phyloP scores from a whole-genome alignment of 257 asterid genomes.

The Gynochthodes officinalis region DNA sequence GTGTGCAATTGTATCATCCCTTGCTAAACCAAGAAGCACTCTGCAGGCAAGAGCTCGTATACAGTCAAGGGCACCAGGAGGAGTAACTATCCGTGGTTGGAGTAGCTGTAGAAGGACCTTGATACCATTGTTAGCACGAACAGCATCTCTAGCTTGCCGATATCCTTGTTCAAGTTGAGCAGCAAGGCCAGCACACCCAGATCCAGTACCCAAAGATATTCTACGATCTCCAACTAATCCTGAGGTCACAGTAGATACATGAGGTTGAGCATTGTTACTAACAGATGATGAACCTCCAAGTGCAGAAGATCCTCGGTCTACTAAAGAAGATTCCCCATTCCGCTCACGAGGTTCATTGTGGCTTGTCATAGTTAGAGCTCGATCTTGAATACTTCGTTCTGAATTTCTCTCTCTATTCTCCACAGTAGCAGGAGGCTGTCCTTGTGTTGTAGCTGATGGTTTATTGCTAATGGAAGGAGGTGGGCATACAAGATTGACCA shows the following conservation, averaged over 20 bases:
- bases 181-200: conserved; percentile 97
- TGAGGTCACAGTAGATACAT: conserved; percentile 63
- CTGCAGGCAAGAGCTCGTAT: conserved; percentile 99
- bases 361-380: conserved; percentile 35
- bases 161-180: conserved; percentile 98
- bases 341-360: conserved; percentile 63
- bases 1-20: conserved; percentile 97
- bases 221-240: conserved; percentile 98
- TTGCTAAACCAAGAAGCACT: conserved; percentile 97
- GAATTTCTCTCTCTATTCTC: conserved; percentile 65
- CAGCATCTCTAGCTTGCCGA: conserved; percentile 96
- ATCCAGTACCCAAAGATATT: conserved; percentile 85
- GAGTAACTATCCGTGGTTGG: conserved; percentile 85
- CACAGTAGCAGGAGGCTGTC: conserved; percentile 56
- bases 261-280: conserved; percentile 43
- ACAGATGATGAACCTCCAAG: conserved; percentile 36
- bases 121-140: conserved; percentile 93
- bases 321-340: conserved; percentile 61
- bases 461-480: conserved; percentile 98
- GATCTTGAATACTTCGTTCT: conserved; percentile 48
- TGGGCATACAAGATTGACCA: conserved; percentile 95
- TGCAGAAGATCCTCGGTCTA: conserved; percentile 56
- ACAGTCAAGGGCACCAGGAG: conserved; percentile 97
- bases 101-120: conserved; percentile 98
- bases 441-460: conserved; percentile 60